Evolutionary conservation across 768 basidiomycete species (phyloP).

Genomic region (Agaricus subrufescens): DNA sequence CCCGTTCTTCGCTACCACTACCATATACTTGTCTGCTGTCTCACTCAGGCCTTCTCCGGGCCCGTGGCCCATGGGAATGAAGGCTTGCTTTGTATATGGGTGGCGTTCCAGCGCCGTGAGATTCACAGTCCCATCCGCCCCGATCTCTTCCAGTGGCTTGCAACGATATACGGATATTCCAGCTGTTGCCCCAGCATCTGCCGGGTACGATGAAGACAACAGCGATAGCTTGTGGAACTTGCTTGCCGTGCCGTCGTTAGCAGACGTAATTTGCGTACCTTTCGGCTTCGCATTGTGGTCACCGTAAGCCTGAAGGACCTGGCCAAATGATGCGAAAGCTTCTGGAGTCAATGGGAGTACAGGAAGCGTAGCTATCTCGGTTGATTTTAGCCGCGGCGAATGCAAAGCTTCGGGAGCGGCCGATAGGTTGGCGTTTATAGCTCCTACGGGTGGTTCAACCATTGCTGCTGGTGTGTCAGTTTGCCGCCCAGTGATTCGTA

Average conservation of each 20-base stretch:
- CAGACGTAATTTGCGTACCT: constrained; percentile 66
- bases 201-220: constrained; percentile 63
- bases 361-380: constrained; percentile 34
- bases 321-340: constrained; percentile 84
- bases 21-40: constrained; percentile 61
- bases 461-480: constrained; percentile 9
- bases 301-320: constrained; percentile 85
- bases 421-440: not conserved
- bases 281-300: constrained; percentile 64
- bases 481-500: constrained; percentile 75
- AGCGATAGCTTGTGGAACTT: constrained; percentile 92
- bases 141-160: constrained; percentile 44
- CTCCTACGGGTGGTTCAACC: not conserved
- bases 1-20: constrained; percentile 83
- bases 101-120: constrained; percentile 86
- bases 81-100: constrained; percentile 84
- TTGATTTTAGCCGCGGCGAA: not conserved
- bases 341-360: constrained; percentile 75
- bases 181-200: constrained; percentile 46
- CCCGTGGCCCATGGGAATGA: constrained; percentile 85
- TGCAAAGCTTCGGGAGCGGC: not conserved
- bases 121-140: constrained; percentile 44
- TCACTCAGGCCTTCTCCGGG: constrained; percentile 42
- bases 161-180: constrained; percentile 86
- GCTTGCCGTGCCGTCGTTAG: constrained; percentile 85